Evolutionary conservation across 78 protist genomes (phyloP).

Genomic region (Dictyostelium purpureum): DNA sequence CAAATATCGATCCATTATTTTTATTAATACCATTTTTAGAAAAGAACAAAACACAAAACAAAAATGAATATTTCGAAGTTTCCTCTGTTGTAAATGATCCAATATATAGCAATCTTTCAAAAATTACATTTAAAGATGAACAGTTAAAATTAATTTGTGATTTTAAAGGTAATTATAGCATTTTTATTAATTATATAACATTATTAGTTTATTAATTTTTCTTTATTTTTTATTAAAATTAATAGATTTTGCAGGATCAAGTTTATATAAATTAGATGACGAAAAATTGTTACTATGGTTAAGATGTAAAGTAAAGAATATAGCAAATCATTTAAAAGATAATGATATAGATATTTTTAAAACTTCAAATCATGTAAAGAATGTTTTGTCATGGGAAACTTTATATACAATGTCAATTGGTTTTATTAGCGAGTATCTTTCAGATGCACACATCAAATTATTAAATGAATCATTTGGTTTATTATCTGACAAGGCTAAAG

Average conservation of each 20-base stretch:
- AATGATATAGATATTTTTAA: constrained; percentile 18
- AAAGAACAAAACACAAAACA: not conserved
- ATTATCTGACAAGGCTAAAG: not conserved
- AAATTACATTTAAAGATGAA: not conserved
- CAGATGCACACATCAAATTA: not conserved
- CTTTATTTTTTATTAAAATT: not conserved
- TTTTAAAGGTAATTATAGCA: not conserved
- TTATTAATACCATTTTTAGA: constrained; percentile 37
- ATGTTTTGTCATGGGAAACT: not conserved
- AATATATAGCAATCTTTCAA: not conserved
- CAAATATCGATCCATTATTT: constrained; percentile 60
- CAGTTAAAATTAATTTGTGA: constrained; percentile 53
- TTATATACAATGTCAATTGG: constrained; percentile 44
- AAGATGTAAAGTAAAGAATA: constrained; percentile 26
- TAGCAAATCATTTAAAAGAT: not conserved
- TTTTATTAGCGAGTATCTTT: constrained; percentile 38
- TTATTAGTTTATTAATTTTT: not conserved
- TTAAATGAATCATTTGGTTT: not conserved
- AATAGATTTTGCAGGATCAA: not conserved
- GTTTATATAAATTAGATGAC: constrained; percentile 21
- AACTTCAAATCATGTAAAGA: not conserved
- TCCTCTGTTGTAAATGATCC: constrained; percentile 20
- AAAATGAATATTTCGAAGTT: not conserved
- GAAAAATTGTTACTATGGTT: constrained; percentile 36
- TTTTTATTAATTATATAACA: not conserved